Evolutionary conservation across 768 basidiomycete genomes (phyloP).

Genomic region (Asterophora parasitica): DNA sequence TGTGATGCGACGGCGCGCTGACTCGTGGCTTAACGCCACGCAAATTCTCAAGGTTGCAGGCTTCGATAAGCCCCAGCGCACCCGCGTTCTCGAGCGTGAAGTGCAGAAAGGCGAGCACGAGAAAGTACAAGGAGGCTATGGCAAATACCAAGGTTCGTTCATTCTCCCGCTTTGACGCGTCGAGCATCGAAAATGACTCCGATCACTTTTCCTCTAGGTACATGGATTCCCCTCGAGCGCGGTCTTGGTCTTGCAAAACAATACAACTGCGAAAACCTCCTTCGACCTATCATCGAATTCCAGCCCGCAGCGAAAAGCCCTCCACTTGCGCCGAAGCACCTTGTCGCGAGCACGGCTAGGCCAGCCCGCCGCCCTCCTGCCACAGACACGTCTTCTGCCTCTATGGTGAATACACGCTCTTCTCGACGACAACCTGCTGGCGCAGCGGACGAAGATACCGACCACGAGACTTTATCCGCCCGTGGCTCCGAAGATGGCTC

Average conservation of each 20-base stretch:
- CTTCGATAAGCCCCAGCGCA: slow-evolving; percentile 98
- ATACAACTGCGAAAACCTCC: slow-evolving; percentile 82
- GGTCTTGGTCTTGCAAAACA: slow-evolving; percentile 84
- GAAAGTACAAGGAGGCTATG: slow-evolving; percentile 99
- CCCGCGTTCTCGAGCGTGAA: slow-evolving; percentile 94
- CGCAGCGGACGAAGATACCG: slow-evolving; percentile 52
- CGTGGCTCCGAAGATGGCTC: slow-evolving; percentile 83
- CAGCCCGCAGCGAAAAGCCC: slow-evolving; percentile 86
- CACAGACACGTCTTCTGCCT: slow-evolving; percentile 28
- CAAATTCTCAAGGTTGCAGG: slow-evolving; percentile 99
- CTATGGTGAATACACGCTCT: slow-evolving; percentile 54
- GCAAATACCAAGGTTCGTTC: slow-evolving; percentile 92
- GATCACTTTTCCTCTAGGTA: slow-evolving; percentile 49
- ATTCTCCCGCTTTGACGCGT: slow-evolving; percentile 12
- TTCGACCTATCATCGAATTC: slow-evolving; percentile 94
- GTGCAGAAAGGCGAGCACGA: slow-evolving; percentile 99
- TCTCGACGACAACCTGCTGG: slow-evolving; percentile 50
- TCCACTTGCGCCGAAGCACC: slow-evolving; percentile 93
- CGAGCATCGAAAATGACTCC: slow-evolving; percentile 7
- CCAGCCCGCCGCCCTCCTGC: slow-evolving; percentile 42
- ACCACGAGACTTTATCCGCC: slow-evolving; percentile 58
- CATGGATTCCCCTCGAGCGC: slow-evolving; percentile 96
- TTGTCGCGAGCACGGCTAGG: slow-evolving; percentile 66
- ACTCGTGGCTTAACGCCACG: slow-evolving; percentile 98
- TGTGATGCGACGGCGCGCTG: slow-evolving; percentile 94